phyloP scores from a whole-genome alignment of 148 eudicot species.

The Chenopodium berlandieri region DNA sequence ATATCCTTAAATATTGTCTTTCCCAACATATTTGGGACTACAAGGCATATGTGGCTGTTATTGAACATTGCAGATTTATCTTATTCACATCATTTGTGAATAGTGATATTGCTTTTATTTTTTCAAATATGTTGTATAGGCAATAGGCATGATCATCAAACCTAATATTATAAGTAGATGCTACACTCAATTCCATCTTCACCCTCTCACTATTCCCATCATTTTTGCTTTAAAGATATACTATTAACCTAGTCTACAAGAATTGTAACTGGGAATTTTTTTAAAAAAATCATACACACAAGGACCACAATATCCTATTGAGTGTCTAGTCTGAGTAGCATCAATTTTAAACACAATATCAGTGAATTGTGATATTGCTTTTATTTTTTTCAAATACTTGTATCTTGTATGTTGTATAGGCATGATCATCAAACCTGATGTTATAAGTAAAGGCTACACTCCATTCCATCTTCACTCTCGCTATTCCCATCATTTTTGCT shows the following conservation, averaged over 20 bases:
- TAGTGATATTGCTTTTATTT: background rate
- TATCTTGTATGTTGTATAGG: background rate
- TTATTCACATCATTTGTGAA: background rate
- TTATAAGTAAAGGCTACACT: background rate
- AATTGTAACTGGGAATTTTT: background rate
- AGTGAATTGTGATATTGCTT: background rate
- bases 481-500: background rate
- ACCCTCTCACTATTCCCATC: background rate
- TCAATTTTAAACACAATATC: constrained; percentile 1
- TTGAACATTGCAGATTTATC: background rate
- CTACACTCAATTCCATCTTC: background rate
- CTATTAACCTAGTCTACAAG: background rate
- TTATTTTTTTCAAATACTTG: background rate
- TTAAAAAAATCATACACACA: background rate
- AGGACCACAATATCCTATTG: background rate
- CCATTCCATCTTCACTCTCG: background rate
- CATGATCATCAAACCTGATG: background rate
- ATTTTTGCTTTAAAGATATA: background rate
- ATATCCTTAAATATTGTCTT: background rate
- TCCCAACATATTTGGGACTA: background rate
- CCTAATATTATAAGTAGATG: background rate
- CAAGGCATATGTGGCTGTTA: background rate
- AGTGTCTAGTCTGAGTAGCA: background rate
- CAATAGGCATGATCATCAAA: background rate
- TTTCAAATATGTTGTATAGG: background rate